A percentile compares a stretch with the other conserved stretches of the same genome.
These are phyloP conservation scores for Penicillium sp. DNA, from an alignment of 2,329 filamentous ascomycete genomes.

Conservation along the genomic window DNA sequence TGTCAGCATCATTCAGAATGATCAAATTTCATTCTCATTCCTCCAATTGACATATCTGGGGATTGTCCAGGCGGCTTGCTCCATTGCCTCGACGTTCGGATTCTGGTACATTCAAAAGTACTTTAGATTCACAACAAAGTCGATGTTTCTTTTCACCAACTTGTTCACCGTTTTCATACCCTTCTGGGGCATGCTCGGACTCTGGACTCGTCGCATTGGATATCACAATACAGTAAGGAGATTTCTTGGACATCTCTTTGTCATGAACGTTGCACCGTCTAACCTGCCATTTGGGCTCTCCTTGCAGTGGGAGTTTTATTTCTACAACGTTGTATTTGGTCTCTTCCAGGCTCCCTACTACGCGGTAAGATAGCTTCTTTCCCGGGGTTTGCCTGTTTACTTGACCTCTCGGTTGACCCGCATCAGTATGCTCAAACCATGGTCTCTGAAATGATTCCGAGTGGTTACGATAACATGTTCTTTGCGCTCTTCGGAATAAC, in stretches of 20 bases:
- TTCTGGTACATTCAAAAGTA: conserved; percentile 41
- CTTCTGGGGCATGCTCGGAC: conserved; percentile 39
- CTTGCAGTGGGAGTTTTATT: conserved; percentile 38
- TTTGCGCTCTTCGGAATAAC: conserved; percentile 42
- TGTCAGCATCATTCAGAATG: conserved; percentile 38
- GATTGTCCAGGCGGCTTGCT: conserved; percentile 35
- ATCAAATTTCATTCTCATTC: conserved; percentile 38
- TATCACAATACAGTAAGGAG: conserved; percentile 33
- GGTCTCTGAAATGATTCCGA: conserved; percentile 41
- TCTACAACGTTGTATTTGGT: conserved; percentile 41
- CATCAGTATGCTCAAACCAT: conserved; percentile 39
- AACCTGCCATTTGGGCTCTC: too few relatives aligned
- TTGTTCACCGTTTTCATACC: conserved; percentile 39
- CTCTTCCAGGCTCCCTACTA: conserved; percentile 42
- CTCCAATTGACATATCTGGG: conserved; percentile 39
- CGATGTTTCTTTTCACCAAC: conserved; percentile 40
- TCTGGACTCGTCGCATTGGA: conserved; percentile 36
- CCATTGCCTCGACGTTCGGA: conserved; percentile 36
- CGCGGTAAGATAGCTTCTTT: conserved; percentile 21
- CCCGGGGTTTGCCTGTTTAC: not conserved
- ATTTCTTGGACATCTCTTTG: not conserved
- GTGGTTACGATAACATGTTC: conserved; percentile 42
- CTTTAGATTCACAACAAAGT: conserved; percentile 37
- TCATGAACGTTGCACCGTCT: too few relatives aligned
- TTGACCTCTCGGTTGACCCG: not conserved